Evolutionary conservation across 441 rosid genomes (phyloP), one percentile per base, ranked within the genome.

Genomic region (Flueggea neowawraea): DNA sequence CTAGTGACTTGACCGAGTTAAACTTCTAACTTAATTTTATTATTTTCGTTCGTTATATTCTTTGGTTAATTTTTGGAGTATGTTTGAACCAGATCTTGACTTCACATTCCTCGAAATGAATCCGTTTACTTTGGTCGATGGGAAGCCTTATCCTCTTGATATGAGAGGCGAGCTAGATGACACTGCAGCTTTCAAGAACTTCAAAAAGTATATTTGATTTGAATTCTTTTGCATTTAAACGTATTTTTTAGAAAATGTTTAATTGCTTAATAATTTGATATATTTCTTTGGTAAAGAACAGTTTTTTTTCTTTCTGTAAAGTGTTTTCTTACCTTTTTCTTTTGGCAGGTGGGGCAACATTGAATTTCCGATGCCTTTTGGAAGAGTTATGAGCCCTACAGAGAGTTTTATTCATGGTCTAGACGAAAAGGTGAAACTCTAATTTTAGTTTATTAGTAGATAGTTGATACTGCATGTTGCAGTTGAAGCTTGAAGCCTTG

Each of bases 131-230:
- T 73, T 94, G 69, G 91, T 91, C 64, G 78, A 87, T 64, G 91
- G 95, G 68, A 94, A 84, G 83, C 97, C 97, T 70, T 94, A 90
- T 79, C 97, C 97, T 62, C 69, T 89, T 81, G 99, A 91, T 72
- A 91, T 91, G 96, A 94, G 97, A 77, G 97, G 99, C 63, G 97
- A 90, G 79, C 88, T 94, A 58, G 96, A 94, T 58, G 96, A 89
- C 76, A 91, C 95, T 56, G 96, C 97, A 67, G 78, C 95, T 75
- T 91, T 91, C 83, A 94, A 94, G 81, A 94, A 91, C 88, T 94
- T 91, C 75, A 91, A 89, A 77, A 94, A 85, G 99, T 91, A 85
- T 63, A 57, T 61, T 36, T 31, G 57, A 6, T 60, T 77, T 36
- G 41, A 36, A 36, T 5, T 57, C 15, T 60, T 62, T 63, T 11